Evolutionary conservation across 2,329 filamentous ascomycete species (phyloP).

Genomic region (Pyrenophora tritici-repentis): DNA sequence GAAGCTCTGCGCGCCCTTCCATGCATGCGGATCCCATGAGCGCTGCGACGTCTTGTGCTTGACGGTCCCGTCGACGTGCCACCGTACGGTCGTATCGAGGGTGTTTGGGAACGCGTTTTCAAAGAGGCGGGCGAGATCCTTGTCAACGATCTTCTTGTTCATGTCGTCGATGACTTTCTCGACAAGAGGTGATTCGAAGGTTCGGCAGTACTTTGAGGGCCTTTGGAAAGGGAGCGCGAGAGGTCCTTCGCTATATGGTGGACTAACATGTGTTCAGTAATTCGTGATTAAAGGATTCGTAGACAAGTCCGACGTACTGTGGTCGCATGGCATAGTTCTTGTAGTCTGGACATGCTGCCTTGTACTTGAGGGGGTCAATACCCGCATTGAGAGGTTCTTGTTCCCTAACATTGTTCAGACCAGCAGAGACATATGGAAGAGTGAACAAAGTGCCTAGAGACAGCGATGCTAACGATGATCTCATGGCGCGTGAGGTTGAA

Average conservation of each 20-base stretch:
- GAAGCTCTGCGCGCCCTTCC: conserved; percentile 87
- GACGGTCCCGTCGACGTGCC: conserved; percentile 71
- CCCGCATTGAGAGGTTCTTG: conserved; percentile 39
- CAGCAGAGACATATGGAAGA: conserved; percentile 11
- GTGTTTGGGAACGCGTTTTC: conserved; percentile 95
- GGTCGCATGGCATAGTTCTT: conserved; percentile 61
- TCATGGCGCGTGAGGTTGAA: conserved; percentile 21
- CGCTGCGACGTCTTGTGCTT: conserved; percentile 48
- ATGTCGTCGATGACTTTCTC: conserved; percentile 87
- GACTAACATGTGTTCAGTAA: conserved; percentile 55
- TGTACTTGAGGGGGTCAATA: conserved; percentile 44
- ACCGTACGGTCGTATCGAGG: conserved; percentile 85
- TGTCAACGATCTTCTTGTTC: conserved; percentile 77
- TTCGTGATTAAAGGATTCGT: no score
- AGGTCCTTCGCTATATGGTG: conserved; percentile 78
- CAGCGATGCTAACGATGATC: conserved; percentile 9
- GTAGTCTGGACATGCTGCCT: conserved; percentile 68
- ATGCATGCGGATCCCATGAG: conserved; percentile 57
- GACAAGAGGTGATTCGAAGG: conserved; percentile 83
- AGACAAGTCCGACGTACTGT: conserved; percentile 58
- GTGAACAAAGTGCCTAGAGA: conserved; percentile 19
- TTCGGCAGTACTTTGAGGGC: conserved; percentile 79
- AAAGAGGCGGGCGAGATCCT: conserved; percentile 88
- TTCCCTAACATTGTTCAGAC: conserved; percentile 15
- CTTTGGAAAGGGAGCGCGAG: conserved; percentile 84